phyloP scores from a whole-genome alignment of 257 asterid genomes.

The Solanum chiquidenum region DNA sequence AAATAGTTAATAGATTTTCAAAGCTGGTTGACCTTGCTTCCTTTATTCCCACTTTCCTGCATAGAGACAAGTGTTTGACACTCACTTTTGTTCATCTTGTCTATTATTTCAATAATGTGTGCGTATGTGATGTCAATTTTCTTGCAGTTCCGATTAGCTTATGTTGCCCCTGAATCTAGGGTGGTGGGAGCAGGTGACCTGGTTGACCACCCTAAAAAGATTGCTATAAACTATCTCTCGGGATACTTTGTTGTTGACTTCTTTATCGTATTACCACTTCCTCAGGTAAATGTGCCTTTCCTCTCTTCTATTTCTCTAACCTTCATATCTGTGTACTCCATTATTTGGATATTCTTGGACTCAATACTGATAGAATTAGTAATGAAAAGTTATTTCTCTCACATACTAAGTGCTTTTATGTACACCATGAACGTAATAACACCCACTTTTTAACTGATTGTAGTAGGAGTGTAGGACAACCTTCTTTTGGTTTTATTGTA shows the following conservation, averaged over 20 bases:
- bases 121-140: background rate
- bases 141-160: conserved; percentile 84
- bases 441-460: background rate
- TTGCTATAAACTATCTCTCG: conserved; percentile 54
- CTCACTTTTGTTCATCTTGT: background rate
- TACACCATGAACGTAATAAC: background rate
- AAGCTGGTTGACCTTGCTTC: background rate
- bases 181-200: conserved; percentile 84
- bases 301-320: background rate
- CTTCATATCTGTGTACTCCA: background rate
- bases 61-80: background rate
- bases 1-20: background rate
- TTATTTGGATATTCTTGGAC: background rate
- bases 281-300: conserved; percentile 39
- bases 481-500: background rate
- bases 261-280: conserved; percentile 68
- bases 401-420: background rate
- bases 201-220: conserved; percentile 60
- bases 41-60: background rate
- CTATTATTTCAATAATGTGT: background rate
- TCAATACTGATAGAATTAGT: background rate
- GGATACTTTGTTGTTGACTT: conserved; percentile 55
- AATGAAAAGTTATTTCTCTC: background rate
- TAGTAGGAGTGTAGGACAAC: background rate
- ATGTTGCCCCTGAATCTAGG: conserved; percentile 75